Evolutionary conservation across 1,139 yeast species (phyloP).

Genomic region (Taphrina deformans): DNA sequence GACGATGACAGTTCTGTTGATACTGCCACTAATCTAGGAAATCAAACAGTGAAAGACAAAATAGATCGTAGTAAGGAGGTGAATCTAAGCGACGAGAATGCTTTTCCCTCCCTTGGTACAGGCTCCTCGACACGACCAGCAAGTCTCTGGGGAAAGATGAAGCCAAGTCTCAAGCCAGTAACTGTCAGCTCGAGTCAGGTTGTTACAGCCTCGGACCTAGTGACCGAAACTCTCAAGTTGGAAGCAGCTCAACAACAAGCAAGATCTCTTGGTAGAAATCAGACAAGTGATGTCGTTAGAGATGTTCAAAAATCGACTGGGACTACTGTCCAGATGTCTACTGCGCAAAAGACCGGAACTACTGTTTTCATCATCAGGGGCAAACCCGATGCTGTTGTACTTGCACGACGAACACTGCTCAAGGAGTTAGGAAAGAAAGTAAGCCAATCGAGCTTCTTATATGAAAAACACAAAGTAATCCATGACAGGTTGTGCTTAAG

Average conservation of each 20-base stretch:
- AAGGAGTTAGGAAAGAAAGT: conserved; percentile 65
- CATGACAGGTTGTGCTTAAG: conserved; percentile 56
- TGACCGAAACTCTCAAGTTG: conserved; percentile 29
- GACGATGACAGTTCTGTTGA: neutral
- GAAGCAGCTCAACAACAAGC: conserved; percentile 34
- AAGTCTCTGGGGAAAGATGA: conserved; percentile 21
- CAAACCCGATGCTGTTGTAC: conserved; percentile 62
- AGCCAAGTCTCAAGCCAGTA: neutral
- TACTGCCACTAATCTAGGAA: neutral
- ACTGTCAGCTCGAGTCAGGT: neutral
- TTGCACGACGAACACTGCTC: conserved; percentile 74
- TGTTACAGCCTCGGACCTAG: conserved; percentile 1
- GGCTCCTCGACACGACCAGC: conserved; percentile 5
- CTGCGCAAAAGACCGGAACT: conserved; percentile 71
- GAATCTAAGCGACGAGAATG: conserved; percentile 19
- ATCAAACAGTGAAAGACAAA: neutral
- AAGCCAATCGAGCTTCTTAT: neutral
- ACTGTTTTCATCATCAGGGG: conserved; percentile 88
- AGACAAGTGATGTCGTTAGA: conserved; percentile 29
- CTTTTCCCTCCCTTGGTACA: conserved; percentile 26
- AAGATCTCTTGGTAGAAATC: conserved; percentile 29
- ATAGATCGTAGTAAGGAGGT: neutral
- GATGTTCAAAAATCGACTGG: conserved; percentile 22
- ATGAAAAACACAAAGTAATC: conserved; percentile 22
- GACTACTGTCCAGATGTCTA: conserved; percentile 69